Base-by-base conservation (phyloP, 345 rosid genomes). In the Microcos paniculata region DNA sequence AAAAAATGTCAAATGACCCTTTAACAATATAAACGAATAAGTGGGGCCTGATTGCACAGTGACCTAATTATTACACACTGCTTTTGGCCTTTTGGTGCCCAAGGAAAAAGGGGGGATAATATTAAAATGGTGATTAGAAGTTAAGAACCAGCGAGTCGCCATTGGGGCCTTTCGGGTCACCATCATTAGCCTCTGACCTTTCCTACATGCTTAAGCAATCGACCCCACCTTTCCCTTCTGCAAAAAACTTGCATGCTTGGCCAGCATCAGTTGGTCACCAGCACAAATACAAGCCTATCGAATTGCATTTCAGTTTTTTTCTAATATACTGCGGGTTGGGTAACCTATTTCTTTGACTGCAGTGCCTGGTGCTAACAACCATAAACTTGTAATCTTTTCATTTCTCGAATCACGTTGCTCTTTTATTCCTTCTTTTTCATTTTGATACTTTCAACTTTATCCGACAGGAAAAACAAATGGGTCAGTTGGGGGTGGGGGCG, bases 311-410 rank as follows among this genome's bases (percentile, higher is more conserved):
- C 42, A 76, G n/a, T n/a, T 35, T 33, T 45, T n/a, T 42, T 21
- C 70, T 2, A 59, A 10, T 38, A 38, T n/a, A n/a, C n/a, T n/a
- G 48, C 33, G 83, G 85, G 84, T 81, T 81, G 63, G 91, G 81
- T 83, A 63, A 84, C 83, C 88, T 48, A 79, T 72, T 84, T 62
- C 83, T 67, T 79, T 84, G 89, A 88, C 86, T 56, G 66, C 73
- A 49, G 55, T 21, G 74, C 21, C 46, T 45, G 51, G 55, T 75
- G 64, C 70, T 68, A 76, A 76, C 78, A 78, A 84, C 78, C 77
- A 71, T 77, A 77, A 83, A 75, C 76, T 40, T 43, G 75, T 76
- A 72, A 77, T 31, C 76, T 46, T 70, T 45, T 70, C 52, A 19
- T 69, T 58, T 70, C 56, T 48, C 62, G 53, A 45, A 56, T 52